Base-by-base conservation (phyloP, 257 asterid species). In the Penstemon newberryi region DNA sequence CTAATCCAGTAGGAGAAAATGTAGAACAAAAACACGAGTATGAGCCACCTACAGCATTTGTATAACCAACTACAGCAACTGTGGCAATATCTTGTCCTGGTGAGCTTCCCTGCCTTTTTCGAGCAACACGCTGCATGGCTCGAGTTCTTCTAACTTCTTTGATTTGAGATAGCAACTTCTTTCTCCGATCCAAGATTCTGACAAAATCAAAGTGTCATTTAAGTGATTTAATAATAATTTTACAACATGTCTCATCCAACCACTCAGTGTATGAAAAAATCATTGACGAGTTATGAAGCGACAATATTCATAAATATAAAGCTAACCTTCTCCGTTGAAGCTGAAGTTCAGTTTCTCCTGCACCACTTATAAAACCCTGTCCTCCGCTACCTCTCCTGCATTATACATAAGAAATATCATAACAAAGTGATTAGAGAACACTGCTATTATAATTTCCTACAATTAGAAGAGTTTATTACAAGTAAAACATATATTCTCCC, bases 301-400 rank as follows among this genome's bases (percentile, higher is more conserved):
- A 67, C 9, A 64, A 71, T 50, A 71, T 47, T 41, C 55, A 33
- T 65, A 40, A 10, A 69, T 47, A 78, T 9, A 79, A 76, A 49
- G 33, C 33, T 25, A 62, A 91, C 99, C 97, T 90, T 74, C 90
- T 86, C 43, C 96, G 83, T 79, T 94, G 99, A 72, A 94, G 97
- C 80, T 94, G 96, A 81, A 94, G 92, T 82, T 94, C 99, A 53
- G 99, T 88, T 86, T 94, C 99, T 82, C 99, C 99, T 71, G 99
- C 96, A 75, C 99, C 99, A 68, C 99, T 86, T 56, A 91, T 89
- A 74, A 94, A 94, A 69, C 99, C 99, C 69, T 86, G 95, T 37
- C 99, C 99, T 69, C 97, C 97, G 38, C 97, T 89, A 80, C 96
- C 99, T 84, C 97, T 91, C 99, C 99, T 94, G 91, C 79, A 81